phyloP scores from a whole-genome alignment of 768 basidiomycete species.

The Boletus insuetus region DNA sequence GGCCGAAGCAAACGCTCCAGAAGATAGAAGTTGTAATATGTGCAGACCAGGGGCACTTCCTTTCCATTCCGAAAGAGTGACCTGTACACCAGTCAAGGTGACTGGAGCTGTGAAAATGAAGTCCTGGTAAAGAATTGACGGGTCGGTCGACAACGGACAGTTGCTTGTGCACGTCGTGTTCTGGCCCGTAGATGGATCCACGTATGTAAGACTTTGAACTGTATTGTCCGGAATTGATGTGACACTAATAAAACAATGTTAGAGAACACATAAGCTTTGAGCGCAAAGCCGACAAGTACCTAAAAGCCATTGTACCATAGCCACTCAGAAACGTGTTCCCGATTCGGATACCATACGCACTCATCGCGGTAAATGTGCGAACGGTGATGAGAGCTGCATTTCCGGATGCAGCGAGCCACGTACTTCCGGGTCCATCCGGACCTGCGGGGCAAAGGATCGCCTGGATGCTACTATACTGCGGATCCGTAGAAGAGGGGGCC shows the following conservation, averaged over 20 bases:
- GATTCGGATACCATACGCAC: constrained; percentile 77
- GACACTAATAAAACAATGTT: constrained; percentile 47
- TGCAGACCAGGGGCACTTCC: constrained; percentile 83
- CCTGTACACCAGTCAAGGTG: constrained; percentile 84
- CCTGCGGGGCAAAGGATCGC: constrained; percentile 85
- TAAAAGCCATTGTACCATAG: constrained; percentile 86
- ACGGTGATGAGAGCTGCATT: constrained; percentile 72
- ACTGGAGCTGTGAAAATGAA: constrained; percentile 72
- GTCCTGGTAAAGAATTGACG: constrained; percentile 84
- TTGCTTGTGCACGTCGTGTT: constrained; percentile 72
- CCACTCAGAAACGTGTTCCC: constrained; percentile 86
- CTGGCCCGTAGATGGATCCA: constrained; percentile 72
- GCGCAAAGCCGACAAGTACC: constrained; percentile 40
- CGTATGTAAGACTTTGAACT: constrained; percentile 70
- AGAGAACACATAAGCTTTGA: not conserved
- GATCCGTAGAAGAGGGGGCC: constrained; percentile 58
- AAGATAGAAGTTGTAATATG: constrained; percentile 87
- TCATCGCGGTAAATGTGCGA: constrained; percentile 69
- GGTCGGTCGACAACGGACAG: constrained; percentile 80
- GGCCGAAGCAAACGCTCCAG: constrained; percentile 87
- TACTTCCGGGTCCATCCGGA: constrained; percentile 72
- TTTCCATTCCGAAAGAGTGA: constrained; percentile 73
- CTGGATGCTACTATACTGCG: constrained; percentile 60
- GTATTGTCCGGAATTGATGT: constrained; percentile 88
- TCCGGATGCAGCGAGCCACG: constrained; percentile 82